These are phyloP conservation scores for Tricholoma sp. DNA, from an alignment of 768 basidiomycete genomes.

Conservation along the genomic window DNA sequence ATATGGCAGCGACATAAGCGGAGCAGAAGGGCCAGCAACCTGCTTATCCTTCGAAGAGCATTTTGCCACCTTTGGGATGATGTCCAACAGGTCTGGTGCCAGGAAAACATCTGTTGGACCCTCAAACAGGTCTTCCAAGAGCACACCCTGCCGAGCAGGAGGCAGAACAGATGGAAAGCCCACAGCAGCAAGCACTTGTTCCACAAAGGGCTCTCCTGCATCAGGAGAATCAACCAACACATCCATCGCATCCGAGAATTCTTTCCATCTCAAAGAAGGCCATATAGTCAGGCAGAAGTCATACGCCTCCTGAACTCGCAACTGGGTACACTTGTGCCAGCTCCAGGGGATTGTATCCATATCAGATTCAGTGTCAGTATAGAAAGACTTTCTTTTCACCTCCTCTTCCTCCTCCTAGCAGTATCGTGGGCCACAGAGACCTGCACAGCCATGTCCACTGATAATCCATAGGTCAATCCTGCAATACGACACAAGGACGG, in stretches of 20 bases:
- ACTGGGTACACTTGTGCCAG: slow-evolving; percentile 69
- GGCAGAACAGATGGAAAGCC: slow-evolving; percentile 46
- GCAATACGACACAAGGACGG: slow-evolving; percentile 1
- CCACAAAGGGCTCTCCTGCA: slow-evolving; percentile 43
- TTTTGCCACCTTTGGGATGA: slow-evolving; percentile 44
- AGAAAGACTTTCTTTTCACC: slow-evolving; percentile 51
- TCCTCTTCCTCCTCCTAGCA: slow-evolving; percentile 79
- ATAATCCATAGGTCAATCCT: slow-evolving; percentile 79
- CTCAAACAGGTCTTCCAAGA: slow-evolving; percentile 63
- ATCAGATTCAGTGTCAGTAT: slow-evolving; percentile 44
- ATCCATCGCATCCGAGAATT: slow-evolving; percentile 25
- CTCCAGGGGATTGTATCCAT: slow-evolving; percentile 66
- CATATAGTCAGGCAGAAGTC: slow-evolving; percentile 62
- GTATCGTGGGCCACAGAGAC: slow-evolving; percentile 79
- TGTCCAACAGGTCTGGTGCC: slow-evolving; percentile 19
- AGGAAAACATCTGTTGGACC: slow-evolving; percentile 32
- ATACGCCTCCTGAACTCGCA: slow-evolving; percentile 72
- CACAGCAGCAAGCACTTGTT: slow-evolving; percentile 55
- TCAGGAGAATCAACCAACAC: slow-evolving; percentile 15
- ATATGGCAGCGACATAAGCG: slow-evolving; percentile 57
- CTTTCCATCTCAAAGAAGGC: slow-evolving; percentile 28
- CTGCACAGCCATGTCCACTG: slow-evolving; percentile 71
- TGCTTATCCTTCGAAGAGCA: slow-evolving; percentile 44
- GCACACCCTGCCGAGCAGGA: slow-evolving; percentile 51
- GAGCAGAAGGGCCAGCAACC: slow-evolving; percentile 27